phyloP scores from a whole-genome alignment of 129 eudicot genomes.

The Centella asiatica region DNA sequence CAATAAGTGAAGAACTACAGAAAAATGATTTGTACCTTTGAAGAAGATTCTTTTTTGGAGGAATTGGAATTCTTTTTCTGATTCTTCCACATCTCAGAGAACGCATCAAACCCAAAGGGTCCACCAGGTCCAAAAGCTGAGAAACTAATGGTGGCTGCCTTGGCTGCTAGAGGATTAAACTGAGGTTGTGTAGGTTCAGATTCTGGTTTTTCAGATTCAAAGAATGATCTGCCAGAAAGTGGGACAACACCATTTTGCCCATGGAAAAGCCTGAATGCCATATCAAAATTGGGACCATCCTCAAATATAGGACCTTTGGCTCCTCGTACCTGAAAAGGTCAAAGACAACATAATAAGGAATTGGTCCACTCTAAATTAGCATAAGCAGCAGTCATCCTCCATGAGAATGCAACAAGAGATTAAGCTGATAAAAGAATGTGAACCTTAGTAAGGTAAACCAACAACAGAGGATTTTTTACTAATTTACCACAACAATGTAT shows the following conservation, averaged over 20 bases:
- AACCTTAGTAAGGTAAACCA: not conserved
- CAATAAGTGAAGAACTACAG: not conserved
- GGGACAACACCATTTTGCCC: conserved; percentile 93
- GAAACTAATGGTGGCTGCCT: conserved; percentile 88
- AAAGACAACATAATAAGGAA: not conserved
- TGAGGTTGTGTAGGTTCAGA: conserved; percentile 44
- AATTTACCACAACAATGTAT: not conserved
- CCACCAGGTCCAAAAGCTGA: conserved; percentile 69
- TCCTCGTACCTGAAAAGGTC: conserved; percentile 40
- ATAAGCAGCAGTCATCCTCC: not conserved
- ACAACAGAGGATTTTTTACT: not conserved
- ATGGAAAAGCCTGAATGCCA: conserved; percentile 81
- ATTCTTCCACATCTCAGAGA: conserved; percentile 63
- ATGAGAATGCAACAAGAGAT: not conserved
- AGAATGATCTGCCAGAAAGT: conserved; percentile 53
- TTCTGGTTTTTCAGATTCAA: conserved; percentile 34
- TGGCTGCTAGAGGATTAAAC: conserved; percentile 89
- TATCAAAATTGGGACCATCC: conserved; percentile 92
- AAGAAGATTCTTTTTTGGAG: conserved; percentile 47
- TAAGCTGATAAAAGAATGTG: not conserved
- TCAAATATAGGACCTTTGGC: conserved; percentile 94
- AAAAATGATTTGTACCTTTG: conserved; percentile 40
- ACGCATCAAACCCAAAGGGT: conserved; percentile 69
- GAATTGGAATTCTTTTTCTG: conserved; percentile 51
- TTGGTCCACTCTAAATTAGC: not conserved